A percentile compares a stretch with the other conserved stretches of the same genome.
These are phyloP conservation scores for Tolypocladium capitatum DNA, from an alignment of 2,329 filamentous ascomycete species.

Conservation along the genomic window DNA sequence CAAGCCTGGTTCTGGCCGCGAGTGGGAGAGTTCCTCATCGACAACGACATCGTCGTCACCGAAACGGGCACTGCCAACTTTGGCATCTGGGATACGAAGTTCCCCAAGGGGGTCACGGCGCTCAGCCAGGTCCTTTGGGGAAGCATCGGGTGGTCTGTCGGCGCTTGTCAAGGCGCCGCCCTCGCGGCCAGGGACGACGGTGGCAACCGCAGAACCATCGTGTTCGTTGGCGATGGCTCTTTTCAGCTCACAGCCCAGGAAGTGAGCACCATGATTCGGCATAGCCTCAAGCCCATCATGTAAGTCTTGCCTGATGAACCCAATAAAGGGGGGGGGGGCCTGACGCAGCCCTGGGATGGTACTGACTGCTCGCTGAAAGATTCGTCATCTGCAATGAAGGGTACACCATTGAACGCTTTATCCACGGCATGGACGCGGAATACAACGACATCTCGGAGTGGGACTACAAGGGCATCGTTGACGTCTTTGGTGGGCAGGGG, in stretches of 20 bases:
- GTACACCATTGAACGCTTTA: slow-evolving; percentile 79
- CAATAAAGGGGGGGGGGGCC: too few relatives aligned
- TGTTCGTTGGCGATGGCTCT: slow-evolving; percentile 82
- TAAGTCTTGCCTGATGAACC: slow-evolving; percentile 24
- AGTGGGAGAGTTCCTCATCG: slow-evolving; percentile 56
- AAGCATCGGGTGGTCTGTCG: slow-evolving; percentile 49
- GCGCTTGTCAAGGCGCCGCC: slow-evolving; percentile 51
- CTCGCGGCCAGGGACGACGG: slow-evolving; percentile 57
- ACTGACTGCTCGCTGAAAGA: slow-evolving; percentile 17
- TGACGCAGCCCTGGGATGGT: background rate
- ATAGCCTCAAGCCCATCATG: slow-evolving; percentile 64
- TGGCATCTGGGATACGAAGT: slow-evolving; percentile 74
- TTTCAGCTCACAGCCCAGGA: slow-evolving; percentile 79
- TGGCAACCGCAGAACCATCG: slow-evolving; percentile 51
- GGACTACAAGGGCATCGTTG: slow-evolving; percentile 57
- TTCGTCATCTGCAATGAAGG: slow-evolving; percentile 82
- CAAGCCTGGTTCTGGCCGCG: slow-evolving; percentile 69
- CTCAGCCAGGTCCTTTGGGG: slow-evolving; percentile 70
- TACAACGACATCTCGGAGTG: slow-evolving; percentile 76
- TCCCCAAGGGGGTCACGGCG: slow-evolving; percentile 64
- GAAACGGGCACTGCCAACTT: slow-evolving; percentile 85
- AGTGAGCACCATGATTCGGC: slow-evolving; percentile 69
- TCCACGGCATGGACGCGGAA: slow-evolving; percentile 64
- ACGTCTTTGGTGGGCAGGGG: slow-evolving; percentile 52
- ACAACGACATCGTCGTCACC: slow-evolving; percentile 67